phyloP scores from a whole-genome alignment of 2,329 filamentous ascomycete genomes.

The Chrysoporthe cubensis region DNA sequence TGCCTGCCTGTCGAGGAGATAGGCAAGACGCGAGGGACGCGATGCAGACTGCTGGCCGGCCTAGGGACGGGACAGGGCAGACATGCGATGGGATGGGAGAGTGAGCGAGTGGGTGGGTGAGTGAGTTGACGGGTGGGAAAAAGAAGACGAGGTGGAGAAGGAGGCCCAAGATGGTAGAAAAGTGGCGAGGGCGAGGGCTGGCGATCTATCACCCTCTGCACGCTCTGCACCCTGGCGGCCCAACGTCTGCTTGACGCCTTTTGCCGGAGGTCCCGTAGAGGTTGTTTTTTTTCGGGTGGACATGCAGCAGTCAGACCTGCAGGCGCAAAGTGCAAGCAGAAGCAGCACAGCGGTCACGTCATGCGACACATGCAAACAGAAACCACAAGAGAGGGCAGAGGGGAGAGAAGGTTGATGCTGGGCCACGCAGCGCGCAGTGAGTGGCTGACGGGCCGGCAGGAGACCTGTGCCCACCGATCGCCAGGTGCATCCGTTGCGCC shows the following conservation, averaged over 20 bases:
- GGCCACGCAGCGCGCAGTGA: slow-evolving; percentile 15
- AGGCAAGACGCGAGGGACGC: too few relatives aligned
- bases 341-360: not conserved
- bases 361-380: not conserved
- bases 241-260: not conserved
- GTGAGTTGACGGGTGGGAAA: not conserved
- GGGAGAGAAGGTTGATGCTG: not conserved
- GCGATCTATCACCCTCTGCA: not conserved
- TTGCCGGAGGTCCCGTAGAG: not conserved
- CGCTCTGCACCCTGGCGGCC: not conserved
- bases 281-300: not conserved
- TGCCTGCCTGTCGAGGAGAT: not conserved
- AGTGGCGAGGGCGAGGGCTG: not conserved
- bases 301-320: slow-evolving; percentile 15
- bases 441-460: slow-evolving; percentile 1
- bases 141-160: not conserved
- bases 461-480: not conserved
- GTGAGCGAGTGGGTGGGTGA: too few relatives aligned
- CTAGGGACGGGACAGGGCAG: not conserved
- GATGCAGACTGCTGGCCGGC: not conserved
- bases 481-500: not conserved
- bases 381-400: too few relatives aligned
- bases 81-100: not conserved
- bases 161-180: not conserved
- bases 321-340: not conserved